Evolutionary conservation across 140 eudicot species (phyloP), one percentile per base, ranked within the genome.

Genomic region (Eryngium alpinum): DNA sequence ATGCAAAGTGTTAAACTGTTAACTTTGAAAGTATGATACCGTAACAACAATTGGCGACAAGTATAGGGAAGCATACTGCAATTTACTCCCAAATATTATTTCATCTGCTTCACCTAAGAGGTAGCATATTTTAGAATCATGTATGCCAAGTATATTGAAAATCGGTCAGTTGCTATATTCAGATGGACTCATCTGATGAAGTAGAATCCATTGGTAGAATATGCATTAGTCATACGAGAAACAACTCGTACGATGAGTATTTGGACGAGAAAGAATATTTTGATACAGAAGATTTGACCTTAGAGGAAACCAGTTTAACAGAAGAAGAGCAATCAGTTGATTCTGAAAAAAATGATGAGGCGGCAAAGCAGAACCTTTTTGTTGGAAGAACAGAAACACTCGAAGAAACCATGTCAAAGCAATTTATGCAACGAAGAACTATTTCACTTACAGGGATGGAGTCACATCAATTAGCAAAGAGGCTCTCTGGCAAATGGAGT

Each of bases 401-500:
- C 9, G 91, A 88, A 29, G 97, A 94, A 13, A 44, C 72, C 0
- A 82, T 92, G 56, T 87, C 97, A 12, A 86, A 86, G 70, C 89
- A 86, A 79, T 84, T 86, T 1, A 87, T 94, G 44, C 85, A 88
- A 0, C 83, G 75, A 77, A 83, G 98, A 81, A 92, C 92, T 38
- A 83, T 88, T 80, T 94, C 97, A 0, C 96, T 83, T 72, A 94
- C 92, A 77, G 89, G 82, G 66, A 81, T 77, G 70, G 83, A 84
- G 46, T 94, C 98, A 9, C 92, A 63, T 84, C 97, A 94, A 78
- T 72, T 92, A 77, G 97, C 97, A 5, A 85, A 91, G 69, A 96
- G 92, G 28, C 86, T 94, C 9, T 90, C 97, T 10, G 90, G 93
- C 83, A 90, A 85, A 86, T 94, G 98, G 98, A 90, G 93, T 79